These are phyloP conservation scores for Cyclotella kingstonii DNA, from an alignment of 108 stramenopile species.

Conservation along the genomic window DNA sequence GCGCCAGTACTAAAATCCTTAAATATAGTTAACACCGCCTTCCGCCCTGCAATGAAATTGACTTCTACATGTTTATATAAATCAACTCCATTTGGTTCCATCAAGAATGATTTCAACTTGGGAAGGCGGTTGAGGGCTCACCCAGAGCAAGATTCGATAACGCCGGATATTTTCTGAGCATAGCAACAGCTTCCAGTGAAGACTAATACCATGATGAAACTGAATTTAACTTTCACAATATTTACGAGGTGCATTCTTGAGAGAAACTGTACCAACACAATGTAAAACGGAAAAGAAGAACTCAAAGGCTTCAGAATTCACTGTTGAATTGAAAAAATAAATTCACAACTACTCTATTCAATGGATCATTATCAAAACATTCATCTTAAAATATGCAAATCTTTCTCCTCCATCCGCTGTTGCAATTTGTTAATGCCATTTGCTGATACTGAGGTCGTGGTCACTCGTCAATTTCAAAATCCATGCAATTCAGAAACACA, in stretches of 20 bases:
- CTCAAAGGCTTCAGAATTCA: too few species aligned
- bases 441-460: too few species aligned
- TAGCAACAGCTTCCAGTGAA: background rate
- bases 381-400: too few species aligned
- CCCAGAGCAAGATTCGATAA: slow-evolving; percentile 56
- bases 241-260: background rate
- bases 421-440: too few species aligned
- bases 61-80: slow-evolving; percentile 51
- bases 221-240: background rate
- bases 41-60: slow-evolving; percentile 40
- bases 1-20: slow-evolving; percentile 23
- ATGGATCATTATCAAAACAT: too few species aligned
- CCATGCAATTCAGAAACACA: too few species aligned
- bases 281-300: too few species aligned
- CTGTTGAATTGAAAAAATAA: too few species aligned
- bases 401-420: too few species aligned
- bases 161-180: slow-evolving; percentile 22
- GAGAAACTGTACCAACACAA: too few species aligned
- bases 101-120: slow-evolving; percentile 52
- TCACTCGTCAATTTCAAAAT: too few species aligned
- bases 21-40: slow-evolving; percentile 50
- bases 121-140: slow-evolving; percentile 62
- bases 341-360: too few species aligned
- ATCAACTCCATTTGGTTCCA: slow-evolving; percentile 51
- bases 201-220: background rate